Conservation (phyloP, 768 basidiomycete genomes). For the Collybiopsis confluens region DNA sequence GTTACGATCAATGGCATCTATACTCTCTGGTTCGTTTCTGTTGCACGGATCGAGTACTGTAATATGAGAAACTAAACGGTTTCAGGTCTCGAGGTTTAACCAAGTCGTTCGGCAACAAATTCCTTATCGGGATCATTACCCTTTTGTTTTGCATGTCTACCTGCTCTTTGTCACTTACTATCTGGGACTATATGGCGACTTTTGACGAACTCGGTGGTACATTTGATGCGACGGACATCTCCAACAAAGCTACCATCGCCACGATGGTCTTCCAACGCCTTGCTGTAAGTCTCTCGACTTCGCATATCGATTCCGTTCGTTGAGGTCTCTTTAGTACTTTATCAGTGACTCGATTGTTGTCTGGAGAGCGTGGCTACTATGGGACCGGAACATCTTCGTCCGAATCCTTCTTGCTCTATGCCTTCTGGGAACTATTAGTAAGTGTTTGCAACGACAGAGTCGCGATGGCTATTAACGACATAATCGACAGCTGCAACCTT, state of each 20-base stretch:
- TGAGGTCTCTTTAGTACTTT: not conserved
- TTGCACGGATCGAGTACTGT: not conserved
- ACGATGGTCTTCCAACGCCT: not conserved
- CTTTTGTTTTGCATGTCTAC: not conserved
- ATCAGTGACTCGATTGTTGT: constrained; percentile 19
- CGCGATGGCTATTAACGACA: not conserved
- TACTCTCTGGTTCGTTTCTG: not conserved
- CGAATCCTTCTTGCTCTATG: constrained; percentile 10
- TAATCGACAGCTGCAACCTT: constrained; percentile 4
- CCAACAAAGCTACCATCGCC: not conserved
- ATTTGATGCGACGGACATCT: not conserved
- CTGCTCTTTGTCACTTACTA: not conserved
- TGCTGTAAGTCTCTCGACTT: not conserved
- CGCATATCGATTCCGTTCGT: not conserved
- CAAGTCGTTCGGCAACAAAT: not conserved
- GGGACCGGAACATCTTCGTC: constrained; percentile 8
- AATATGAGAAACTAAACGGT: not conserved
- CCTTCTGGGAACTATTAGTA: constrained; percentile 12
- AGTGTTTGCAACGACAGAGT: not conserved
- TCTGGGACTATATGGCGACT: not conserved
- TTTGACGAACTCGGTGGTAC: not conserved
- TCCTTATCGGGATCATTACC: not conserved
- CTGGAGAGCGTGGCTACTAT: constrained; percentile 19
- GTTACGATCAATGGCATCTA: not conserved
- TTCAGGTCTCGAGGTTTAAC: not conserved